These are phyloP conservation scores for Dactylellina leptospora DNA, from an alignment of 2,329 filamentous ascomycete genomes.

Conservation along the genomic window DNA sequence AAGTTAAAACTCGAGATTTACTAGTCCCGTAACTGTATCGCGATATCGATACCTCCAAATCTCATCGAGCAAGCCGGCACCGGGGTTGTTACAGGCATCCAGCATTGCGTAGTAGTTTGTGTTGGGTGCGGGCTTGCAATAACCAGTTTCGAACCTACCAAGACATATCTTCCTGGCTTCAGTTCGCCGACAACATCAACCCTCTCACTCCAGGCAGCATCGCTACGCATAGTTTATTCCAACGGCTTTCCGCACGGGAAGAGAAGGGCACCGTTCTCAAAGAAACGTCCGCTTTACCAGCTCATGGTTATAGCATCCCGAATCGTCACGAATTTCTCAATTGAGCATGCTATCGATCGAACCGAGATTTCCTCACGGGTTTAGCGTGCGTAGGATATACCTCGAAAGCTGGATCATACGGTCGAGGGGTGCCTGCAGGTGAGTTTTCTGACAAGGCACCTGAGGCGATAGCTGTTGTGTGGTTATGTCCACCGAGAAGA, in stretches of 20 bases:
- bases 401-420: conserved; percentile 12
- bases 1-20: conserved; percentile 37
- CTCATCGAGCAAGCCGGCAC: conserved; percentile 10
- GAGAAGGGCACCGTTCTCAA: conserved; percentile 2
- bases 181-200: conserved; percentile 40
- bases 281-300: no score
- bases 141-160: conserved; percentile 5
- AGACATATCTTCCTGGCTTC: conserved; percentile 31
- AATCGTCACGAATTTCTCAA: conserved; percentile 45
- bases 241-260: conserved; percentile 3
- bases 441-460: conserved; percentile 20
- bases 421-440: conserved; percentile 9
- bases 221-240: conserved; percentile 6
- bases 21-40: background rate
- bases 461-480: conserved; percentile 24
- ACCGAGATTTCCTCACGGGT: conserved; percentile 14
- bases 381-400: background rate
- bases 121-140: conserved; percentile 25
- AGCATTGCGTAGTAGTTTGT: conserved; percentile 1
- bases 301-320: conserved; percentile 21
- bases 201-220: conserved; percentile 35
- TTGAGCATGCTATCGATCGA: conserved; percentile 21
- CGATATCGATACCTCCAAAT: conserved; percentile 23
- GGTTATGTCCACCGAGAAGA: conserved; percentile 6
- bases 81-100: conserved; percentile 17